These are phyloP conservation scores for Acephala macrosclerotiorum DNA, from an alignment of 2,329 filamentous ascomycete species.

Conservation along the genomic window DNA sequence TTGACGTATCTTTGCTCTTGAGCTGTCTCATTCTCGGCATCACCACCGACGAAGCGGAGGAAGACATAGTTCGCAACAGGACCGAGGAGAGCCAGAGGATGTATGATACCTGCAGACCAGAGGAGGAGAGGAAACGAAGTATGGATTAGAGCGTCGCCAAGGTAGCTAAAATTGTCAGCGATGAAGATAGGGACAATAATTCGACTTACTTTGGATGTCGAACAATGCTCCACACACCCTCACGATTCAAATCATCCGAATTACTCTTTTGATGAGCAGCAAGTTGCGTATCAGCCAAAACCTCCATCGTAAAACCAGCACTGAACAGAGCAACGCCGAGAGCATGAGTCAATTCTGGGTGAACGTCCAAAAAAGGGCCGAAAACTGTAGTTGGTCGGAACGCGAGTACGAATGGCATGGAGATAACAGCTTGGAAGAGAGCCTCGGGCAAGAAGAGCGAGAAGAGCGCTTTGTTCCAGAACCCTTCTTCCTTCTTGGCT, in stretches of 20 bases:
- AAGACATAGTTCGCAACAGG: slow-evolving; percentile 25
- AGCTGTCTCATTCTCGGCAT: slow-evolving; percentile 19
- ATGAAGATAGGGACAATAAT: background rate
- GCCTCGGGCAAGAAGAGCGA: slow-evolving; percentile 25
- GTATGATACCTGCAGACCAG: slow-evolving; percentile 24
- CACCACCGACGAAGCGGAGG: slow-evolving; percentile 22
- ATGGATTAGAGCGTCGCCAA: slow-evolving; percentile 28
- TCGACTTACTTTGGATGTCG: slow-evolving; percentile 28
- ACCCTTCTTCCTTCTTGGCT: slow-evolving; percentile 3
- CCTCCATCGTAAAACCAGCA: slow-evolving; percentile 25
- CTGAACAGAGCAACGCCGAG: slow-evolving; percentile 23
- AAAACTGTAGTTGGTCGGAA: background rate
- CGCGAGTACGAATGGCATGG: no score
- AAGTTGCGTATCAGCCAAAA: slow-evolving; percentile 24
- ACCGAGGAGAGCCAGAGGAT: slow-evolving; percentile 24
- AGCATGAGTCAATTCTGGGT: slow-evolving; percentile 19
- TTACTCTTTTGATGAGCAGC: slow-evolving; percentile 2
- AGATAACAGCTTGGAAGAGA: slow-evolving; percentile 21
- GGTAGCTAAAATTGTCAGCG: slow-evolving; percentile 23
- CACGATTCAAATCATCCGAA: slow-evolving; percentile 13
- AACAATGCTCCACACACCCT: slow-evolving; percentile 29
- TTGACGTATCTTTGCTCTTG: slow-evolving; percentile 24
- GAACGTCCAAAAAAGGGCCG: slow-evolving; percentile 5
- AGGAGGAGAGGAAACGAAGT: slow-evolving; percentile 26
- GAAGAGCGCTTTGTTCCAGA: slow-evolving; percentile 24